phyloP scores from a whole-genome alignment of 305 asterid genomes.

The Fraxinus xanthoxyloides region DNA sequence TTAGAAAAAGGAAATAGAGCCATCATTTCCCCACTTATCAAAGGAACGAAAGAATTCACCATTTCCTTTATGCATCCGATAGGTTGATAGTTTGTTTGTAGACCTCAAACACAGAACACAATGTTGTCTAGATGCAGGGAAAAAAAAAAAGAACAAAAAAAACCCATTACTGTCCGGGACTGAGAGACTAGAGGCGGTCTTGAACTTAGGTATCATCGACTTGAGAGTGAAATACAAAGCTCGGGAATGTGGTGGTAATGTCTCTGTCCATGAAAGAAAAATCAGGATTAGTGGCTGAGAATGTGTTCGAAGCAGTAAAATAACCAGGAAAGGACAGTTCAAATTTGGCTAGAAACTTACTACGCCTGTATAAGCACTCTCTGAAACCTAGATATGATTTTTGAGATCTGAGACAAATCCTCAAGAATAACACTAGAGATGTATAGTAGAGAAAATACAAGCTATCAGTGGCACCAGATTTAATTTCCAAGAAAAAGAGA shows the following conservation, averaged over 20 bases:
- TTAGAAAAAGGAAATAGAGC: background rate
- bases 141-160: background rate
- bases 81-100: conserved; percentile 9
- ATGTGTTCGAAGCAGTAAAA: background rate
- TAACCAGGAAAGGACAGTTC: background rate
- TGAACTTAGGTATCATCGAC: conserved; percentile 54
- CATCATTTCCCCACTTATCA: background rate
- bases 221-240: conserved; percentile 76
- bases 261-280: conserved; percentile 42
- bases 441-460: background rate
- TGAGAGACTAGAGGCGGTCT: background rate
- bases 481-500: background rate
- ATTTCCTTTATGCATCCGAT: conserved; percentile 25
- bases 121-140: background rate
- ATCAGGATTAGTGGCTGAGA: conserved; percentile 12
- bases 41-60: conserved; percentile 30
- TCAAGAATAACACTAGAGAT: background rate
- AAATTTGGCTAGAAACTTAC: background rate
- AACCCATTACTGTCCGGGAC: background rate
- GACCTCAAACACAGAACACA: background rate
- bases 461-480: background rate
- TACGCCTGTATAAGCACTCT: background rate
- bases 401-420: background rate
- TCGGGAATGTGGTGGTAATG: conserved; percentile 74
- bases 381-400: background rate